Conservation (phyloP, 2,329 filamentous ascomycete genomes). For the Exutisphaerella laricina region DNA sequence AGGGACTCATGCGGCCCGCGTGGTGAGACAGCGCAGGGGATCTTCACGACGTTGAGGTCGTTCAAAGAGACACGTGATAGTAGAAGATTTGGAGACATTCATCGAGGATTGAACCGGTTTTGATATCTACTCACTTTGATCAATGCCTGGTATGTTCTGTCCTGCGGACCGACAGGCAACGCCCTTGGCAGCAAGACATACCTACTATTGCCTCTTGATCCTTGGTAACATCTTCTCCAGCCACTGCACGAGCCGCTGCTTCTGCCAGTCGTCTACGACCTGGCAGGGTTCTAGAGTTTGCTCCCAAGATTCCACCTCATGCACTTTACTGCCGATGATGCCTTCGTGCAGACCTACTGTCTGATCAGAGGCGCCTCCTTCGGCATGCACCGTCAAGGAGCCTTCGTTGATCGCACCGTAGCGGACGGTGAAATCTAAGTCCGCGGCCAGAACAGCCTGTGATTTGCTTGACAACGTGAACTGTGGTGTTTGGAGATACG, state of each 20-base stretch:
- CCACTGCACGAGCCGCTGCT: constrained; percentile 15
- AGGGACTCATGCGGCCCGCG: too few relatives aligned
- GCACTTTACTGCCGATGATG: constrained; percentile 40
- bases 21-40: too few relatives aligned
- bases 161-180: too few relatives aligned
- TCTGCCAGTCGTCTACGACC: neutral
- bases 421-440: constrained; percentile 38
- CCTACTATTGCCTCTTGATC: too few relatives aligned
- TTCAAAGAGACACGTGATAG: too few relatives aligned
- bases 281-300: neutral
- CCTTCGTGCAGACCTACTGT: constrained; percentile 12
- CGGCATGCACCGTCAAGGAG: constrained; percentile 34
- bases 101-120: too few relatives aligned
- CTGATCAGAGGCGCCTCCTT: neutral
- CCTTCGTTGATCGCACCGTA: constrained; percentile 52
- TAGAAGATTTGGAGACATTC: too few relatives aligned
- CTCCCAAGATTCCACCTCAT: constrained; percentile 40
- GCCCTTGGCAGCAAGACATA: too few relatives aligned
- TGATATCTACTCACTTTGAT: too few relatives aligned
- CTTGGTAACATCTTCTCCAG: constrained; percentile 24
- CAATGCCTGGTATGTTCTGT: too few relatives aligned
- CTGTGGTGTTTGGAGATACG: constrained; percentile 77
- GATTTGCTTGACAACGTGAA: constrained; percentile 49
- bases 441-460: constrained; percentile 5
- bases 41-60: too few relatives aligned